Evolutionary conservation across 345 rosid species (phyloP).

Genomic region (Eucalyptus pauciflora): DNA sequence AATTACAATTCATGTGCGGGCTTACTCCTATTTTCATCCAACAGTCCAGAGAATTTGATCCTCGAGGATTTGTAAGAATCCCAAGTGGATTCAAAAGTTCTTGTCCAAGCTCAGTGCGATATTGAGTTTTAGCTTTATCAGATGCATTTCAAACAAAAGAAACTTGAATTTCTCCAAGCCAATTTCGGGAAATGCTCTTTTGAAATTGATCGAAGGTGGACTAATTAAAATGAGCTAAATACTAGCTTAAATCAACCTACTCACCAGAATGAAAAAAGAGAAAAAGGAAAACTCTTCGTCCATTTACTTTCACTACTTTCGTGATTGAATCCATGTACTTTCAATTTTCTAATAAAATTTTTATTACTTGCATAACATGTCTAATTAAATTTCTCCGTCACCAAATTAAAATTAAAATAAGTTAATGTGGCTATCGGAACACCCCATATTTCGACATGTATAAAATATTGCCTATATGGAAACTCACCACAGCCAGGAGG

Average conservation of each 20-base stretch:
- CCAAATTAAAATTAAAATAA: background rate
- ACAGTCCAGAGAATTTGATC: rapidly evolving
- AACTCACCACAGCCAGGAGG: background rate
- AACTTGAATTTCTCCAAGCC: background rate
- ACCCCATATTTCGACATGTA: background rate
- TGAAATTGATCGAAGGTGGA: background rate
- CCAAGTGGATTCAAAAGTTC: background rate
- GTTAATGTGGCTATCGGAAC: background rate
- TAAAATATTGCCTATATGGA: background rate
- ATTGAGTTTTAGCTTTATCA: background rate
- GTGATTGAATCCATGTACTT: background rate
- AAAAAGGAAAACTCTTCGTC: rapidly evolving
- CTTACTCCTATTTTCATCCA: rapidly evolving
- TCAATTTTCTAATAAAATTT: background rate
- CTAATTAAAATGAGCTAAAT: background rate
- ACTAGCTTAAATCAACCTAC: background rate
- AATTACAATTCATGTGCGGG: background rate
- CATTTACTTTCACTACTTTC: background rate
- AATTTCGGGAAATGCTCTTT: background rate
- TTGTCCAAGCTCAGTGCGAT: background rate
- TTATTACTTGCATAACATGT: background rate
- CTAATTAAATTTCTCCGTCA: background rate
- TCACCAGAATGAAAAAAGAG: background rate
- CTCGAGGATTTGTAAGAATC: rapidly evolving
- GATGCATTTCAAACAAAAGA: background rate